Evolutionary conservation across 2,329 filamentous ascomycete genomes (phyloP).

Genomic region (Helminthosporium solani): DNA sequence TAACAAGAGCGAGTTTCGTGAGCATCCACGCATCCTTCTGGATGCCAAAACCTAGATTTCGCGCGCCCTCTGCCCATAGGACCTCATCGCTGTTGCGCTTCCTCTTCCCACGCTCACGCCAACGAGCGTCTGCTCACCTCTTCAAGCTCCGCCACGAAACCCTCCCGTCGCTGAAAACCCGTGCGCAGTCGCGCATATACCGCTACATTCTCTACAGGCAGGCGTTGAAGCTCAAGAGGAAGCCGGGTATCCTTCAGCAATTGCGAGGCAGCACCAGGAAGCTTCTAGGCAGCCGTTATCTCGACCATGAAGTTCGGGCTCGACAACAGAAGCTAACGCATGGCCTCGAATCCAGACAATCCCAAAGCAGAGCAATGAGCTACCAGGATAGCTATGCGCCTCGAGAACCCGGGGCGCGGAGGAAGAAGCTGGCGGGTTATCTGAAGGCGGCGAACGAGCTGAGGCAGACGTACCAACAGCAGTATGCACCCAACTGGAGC

Average conservation of each 20-base stretch:
- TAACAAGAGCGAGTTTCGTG: constrained; percentile 1
- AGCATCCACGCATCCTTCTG: constrained; percentile 18
- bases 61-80: constrained; percentile 32
- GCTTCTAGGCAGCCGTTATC: constrained; percentile 25
- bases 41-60: constrained; percentile 37
- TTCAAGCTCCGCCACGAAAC: constrained; percentile 73
- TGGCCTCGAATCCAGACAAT: constrained; percentile 23
- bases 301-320: constrained; percentile 36
- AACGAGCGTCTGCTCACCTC: constrained; percentile 65
- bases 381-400: constrained; percentile 42
- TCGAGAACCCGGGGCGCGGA: constrained; percentile 66
- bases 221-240: constrained; percentile 30
- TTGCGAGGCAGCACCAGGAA: constrained; percentile 36
- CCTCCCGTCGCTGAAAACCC: constrained; percentile 68
- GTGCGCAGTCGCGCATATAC: constrained; percentile 75
- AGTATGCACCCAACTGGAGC: constrained; percentile 52
- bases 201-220: constrained; percentile 68
- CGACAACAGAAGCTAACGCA: constrained; percentile 36
- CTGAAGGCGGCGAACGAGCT: constrained; percentile 71
- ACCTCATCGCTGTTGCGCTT: constrained; percentile 57
- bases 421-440: constrained; percentile 75
- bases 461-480: constrained; percentile 64
- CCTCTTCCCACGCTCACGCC: constrained; percentile 66
- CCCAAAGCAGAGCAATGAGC: constrained; percentile 26
- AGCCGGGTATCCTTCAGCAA: constrained; percentile 32